phyloP scores from a whole-genome alignment of 805 yeast genomes.

The Huiozyma naganishii region DNA sequence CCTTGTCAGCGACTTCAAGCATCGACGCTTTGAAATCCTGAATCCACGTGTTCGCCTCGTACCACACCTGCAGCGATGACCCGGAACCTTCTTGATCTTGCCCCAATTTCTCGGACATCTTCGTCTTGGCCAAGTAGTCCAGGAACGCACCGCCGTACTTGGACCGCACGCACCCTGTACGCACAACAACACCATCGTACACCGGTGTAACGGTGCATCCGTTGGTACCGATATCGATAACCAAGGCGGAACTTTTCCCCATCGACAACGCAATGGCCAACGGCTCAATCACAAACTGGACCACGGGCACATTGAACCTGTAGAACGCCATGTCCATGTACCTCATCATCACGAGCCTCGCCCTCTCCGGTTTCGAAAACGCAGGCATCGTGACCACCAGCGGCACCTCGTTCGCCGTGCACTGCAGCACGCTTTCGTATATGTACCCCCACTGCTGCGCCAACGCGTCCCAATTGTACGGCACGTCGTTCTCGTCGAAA shows the following conservation, averaged over 20 bases:
- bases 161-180: constrained; percentile 54
- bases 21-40: constrained; percentile 22
- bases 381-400: constrained; percentile 37
- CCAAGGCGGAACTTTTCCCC: constrained; percentile 68
- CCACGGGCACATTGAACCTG: constrained; percentile 60
- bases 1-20: constrained; percentile 23
- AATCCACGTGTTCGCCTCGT: constrained; percentile 21
- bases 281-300: constrained; percentile 67
- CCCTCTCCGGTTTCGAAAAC: constrained; percentile 8
- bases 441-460: constrained; percentile 59
- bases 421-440: constrained; percentile 38
- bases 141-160: constrained; percentile 80
- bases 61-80: constrained; percentile 16
- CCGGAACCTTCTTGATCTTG: not conserved
- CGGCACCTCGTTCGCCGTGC: constrained; percentile 53
- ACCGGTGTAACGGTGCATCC: constrained; percentile 67
- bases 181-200: constrained; percentile 59
- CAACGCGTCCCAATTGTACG: constrained; percentile 66
- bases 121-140: constrained; percentile 49
- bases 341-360: constrained; percentile 37
- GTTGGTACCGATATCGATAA: constrained; percentile 70
- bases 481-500: constrained; percentile 40
- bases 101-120: constrained; percentile 25
- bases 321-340: constrained; percentile 69
- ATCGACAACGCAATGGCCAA: constrained; percentile 68